These are phyloP conservation scores for Aleurites moluccanus DNA, from an alignment of 441 rosid genomes.

Conservation along the genomic window DNA sequence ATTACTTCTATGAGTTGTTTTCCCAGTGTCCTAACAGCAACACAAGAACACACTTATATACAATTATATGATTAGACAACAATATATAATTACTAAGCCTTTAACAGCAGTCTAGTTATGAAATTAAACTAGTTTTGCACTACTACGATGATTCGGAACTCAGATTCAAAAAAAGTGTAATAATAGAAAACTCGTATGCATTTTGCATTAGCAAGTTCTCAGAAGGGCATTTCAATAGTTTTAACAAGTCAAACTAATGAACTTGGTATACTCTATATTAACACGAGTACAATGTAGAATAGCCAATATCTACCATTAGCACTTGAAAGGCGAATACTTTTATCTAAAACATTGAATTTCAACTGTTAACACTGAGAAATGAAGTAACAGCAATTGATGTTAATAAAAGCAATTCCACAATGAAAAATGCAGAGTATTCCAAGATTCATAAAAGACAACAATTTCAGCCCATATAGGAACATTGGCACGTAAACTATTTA, in stretches of 20 bases:
- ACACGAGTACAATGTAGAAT: not conserved
- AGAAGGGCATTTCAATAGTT: constrained; percentile 1
- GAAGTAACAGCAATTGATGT: not conserved
- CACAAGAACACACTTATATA: too few species aligned
- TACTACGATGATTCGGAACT: too few species aligned
- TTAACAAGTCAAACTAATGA: not conserved
- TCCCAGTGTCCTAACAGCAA: too few species aligned
- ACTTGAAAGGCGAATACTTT: not conserved
- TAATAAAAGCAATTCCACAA: not conserved
- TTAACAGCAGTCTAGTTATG: too few species aligned
- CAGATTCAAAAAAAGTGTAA: too few species aligned
- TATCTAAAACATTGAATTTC: not conserved
- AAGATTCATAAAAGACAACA: not conserved
- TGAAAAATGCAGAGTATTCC: not conserved
- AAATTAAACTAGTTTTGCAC: too few species aligned
- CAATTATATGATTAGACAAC: too few species aligned
- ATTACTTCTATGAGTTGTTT: too few species aligned
- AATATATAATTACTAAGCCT: too few species aligned
- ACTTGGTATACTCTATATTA: not conserved
- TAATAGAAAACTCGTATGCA: not conserved
- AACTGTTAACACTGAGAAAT: not conserved
- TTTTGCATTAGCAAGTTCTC: not conserved
- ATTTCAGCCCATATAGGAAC: not conserved
- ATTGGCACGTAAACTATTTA: not conserved
- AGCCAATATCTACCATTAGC: not conserved